Evolutionary conservation across 768 basidiomycete species (phyloP).

Genomic region (Tulasnella sp.): DNA sequence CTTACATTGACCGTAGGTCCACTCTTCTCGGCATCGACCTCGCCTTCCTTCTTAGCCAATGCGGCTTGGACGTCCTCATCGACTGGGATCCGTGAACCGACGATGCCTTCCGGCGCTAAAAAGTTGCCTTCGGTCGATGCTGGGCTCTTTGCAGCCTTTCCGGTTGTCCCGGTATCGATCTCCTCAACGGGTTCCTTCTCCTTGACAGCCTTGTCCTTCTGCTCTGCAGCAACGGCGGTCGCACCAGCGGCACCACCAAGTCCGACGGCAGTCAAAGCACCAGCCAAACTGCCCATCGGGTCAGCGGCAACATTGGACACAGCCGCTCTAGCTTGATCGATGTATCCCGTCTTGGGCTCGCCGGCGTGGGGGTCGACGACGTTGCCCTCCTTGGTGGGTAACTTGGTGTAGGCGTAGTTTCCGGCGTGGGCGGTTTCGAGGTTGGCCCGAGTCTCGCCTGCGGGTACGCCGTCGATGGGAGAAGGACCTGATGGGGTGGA

Average conservation of each 20-base stretch:
- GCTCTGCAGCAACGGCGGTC: neutral
- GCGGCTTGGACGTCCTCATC: conserved; percentile 14
- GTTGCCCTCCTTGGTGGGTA: conserved; percentile 25
- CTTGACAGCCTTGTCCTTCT: neutral
- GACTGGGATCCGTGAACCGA: neutral
- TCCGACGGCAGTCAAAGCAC: conserved; percentile 6
- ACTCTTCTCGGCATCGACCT: neutral
- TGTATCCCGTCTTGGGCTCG: neutral
- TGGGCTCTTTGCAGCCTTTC: neutral
- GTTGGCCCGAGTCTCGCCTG: conserved; percentile 23
- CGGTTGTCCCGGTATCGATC: neutral
- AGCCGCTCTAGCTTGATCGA: neutral
- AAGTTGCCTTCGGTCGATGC: neutral
- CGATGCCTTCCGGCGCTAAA: neutral
- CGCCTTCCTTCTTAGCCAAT: neutral
- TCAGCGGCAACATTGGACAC: neutral
- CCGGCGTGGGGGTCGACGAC: conserved; percentile 19
- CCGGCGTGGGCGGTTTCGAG: conserved; percentile 23
- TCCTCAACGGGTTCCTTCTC: neutral
- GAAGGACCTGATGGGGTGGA: neutral
- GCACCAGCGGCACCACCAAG: conserved; percentile 8
- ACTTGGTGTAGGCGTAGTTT: conserved; percentile 25
- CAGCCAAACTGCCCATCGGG: conserved; percentile 2
- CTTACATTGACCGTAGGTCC: conserved; percentile 4
- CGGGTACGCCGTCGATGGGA: conserved; percentile 28